Base-by-base conservation (phyloP, 2,329 filamentous ascomycete species). In the Ophiostoma sp. region DNA sequence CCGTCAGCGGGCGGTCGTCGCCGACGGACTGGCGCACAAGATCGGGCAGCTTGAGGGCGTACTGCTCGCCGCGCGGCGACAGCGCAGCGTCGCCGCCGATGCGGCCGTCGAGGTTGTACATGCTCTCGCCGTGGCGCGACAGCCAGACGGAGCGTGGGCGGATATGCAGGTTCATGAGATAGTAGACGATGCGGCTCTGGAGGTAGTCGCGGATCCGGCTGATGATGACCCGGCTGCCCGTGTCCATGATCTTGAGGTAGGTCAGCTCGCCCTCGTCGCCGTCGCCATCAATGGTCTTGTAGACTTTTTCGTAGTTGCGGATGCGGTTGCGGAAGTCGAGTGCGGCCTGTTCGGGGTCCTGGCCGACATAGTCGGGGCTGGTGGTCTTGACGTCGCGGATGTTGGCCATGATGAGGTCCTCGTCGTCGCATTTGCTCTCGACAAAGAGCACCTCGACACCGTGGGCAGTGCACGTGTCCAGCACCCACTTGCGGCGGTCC, bases 81-180 rank as follows among this genome's bases (percentile, higher is more conserved):
- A 99, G 84, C 73, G 91, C 86, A 13, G 94, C 91, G 78, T 99
- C 95, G 65, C 95, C 95, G 72, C 95, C 95, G 75, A 99, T 98
- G 75, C 93, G 88, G 20, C 95, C 95, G 10, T 89, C 87, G 5
- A 98, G 84, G 78, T 99, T 99, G 81, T 90, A 98, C 79, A 92
- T 84, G 15, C 94, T 97, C 81, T 99, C 95, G 74, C 95, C 95
- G 78, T 99, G 95, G 91, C 95, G 86, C 74, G 95, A 98, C 68
- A 99, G 83, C 95, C 95, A 99, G 74, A 99, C 96, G 4, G 93
- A 96, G 70, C 95, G 88, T 23, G 94, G 94, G 74, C 94, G 94
- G 79, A 99, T 99, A 81, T 99, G 95, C 54, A 99, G 85, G 78
- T 98, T 99, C 89, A 98, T 97, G 71, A 98, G 87, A 79, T 97